These are phyloP conservation scores for Colletotrichum sp. DNA, from an alignment of 2,329 filamentous ascomycete species.

Conservation along the genomic window DNA sequence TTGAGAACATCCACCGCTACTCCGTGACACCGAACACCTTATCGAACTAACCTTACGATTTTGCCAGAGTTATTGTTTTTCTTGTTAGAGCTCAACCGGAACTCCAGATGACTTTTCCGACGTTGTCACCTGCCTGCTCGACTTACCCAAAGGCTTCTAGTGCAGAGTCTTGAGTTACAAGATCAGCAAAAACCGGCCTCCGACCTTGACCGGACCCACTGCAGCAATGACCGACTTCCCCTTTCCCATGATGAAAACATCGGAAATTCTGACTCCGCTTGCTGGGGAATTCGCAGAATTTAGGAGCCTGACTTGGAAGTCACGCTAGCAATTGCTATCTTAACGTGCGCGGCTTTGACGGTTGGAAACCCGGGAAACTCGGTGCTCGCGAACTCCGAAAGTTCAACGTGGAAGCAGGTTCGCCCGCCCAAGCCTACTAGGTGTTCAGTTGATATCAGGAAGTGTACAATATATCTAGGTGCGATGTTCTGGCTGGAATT, in stretches of 20 bases:
- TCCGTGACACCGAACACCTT: not conserved
- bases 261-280: not conserved
- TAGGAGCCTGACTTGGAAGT: rapidly evolving
- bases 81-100: not conserved
- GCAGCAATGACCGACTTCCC: not conserved
- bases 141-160: not conserved
- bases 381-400: not conserved
- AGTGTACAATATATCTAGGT: not conserved
- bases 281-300: not conserved
- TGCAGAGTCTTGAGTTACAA: not conserved
- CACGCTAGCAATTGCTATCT: not conserved
- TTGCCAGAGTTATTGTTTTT: rapidly evolving
- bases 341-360: not conserved
- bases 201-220: not conserved
- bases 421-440: not conserved
- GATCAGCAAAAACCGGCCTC: not conserved
- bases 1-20: not conserved
- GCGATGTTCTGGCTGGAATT: not conserved
- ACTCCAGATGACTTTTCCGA: not conserved
- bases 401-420: not conserved
- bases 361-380: not conserved
- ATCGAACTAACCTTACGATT: not conserved
- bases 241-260: rapidly evolving
- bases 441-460: not conserved
- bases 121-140: not conserved